A percentile compares a stretch with the other conserved stretches of the same genome.
phyloP scores from a whole-genome alignment of 208 protist genomes.

The Crithidia acanthocephali region DNA sequence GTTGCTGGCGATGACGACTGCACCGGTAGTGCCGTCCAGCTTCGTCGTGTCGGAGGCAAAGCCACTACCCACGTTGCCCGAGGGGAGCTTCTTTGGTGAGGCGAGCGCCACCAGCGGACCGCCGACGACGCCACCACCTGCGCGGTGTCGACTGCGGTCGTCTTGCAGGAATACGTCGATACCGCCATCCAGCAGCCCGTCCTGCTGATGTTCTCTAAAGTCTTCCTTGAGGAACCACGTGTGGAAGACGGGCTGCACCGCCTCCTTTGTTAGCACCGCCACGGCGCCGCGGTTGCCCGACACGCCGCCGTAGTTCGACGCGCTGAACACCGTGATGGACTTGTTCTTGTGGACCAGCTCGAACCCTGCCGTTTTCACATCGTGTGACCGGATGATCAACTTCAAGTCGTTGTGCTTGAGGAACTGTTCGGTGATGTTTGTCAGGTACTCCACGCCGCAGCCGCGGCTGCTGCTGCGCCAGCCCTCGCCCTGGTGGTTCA shows the following conservation, averaged over 20 bases:
- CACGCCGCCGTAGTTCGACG: conserved; percentile 89
- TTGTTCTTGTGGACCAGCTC: conserved; percentile 67
- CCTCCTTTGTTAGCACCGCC: conserved; percentile 56
- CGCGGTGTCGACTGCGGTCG: conserved; percentile 5
- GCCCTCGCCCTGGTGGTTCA: conserved; percentile 73
- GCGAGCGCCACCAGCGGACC: background rate
- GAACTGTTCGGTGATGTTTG: conserved; percentile 96
- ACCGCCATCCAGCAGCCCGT: conserved; percentile 12
- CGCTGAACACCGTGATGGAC: conserved; percentile 86
- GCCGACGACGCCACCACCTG: background rate
- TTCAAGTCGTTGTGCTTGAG: conserved; percentile 96
- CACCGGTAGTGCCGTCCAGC: background rate
- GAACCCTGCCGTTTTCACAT: conserved; percentile 91
- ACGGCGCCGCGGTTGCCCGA: conserved; percentile 97
- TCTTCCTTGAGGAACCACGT: conserved; percentile 81
- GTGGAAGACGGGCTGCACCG: conserved; percentile 71
- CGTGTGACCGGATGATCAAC: conserved; percentile 94
- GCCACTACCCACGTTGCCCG: too few species aligned
- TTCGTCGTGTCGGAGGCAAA: background rate
- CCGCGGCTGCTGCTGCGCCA: conserved; percentile 99
- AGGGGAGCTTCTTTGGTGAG: background rate
- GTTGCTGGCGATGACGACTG: background rate
- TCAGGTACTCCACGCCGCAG: conserved; percentile 98
- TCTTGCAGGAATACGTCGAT: conserved; percentile 17
- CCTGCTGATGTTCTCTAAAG: conserved; percentile 21